These are phyloP conservation scores for Gossypium longicalyx DNA, from an alignment of 345 rosid species.

Conservation along the genomic window DNA sequence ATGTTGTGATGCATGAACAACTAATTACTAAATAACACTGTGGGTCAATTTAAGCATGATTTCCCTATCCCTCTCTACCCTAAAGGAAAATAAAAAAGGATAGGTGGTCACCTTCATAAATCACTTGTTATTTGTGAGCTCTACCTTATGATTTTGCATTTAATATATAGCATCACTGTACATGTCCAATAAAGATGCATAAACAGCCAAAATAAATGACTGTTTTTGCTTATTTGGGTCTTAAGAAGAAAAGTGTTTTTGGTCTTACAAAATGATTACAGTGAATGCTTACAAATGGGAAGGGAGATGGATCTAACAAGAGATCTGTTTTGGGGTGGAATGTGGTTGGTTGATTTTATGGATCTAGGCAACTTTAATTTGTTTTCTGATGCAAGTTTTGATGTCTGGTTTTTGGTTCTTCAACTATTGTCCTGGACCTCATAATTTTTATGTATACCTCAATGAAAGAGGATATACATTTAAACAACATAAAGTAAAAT, in stretches of 20 bases:
- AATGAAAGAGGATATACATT: background rate
- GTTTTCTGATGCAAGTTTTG: background rate
- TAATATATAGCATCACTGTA: background rate
- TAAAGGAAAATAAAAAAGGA: background rate
- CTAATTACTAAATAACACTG: background rate
- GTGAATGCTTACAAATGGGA: background rate
- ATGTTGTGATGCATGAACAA: background rate
- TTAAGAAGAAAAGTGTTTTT: background rate
- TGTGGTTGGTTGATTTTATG: background rate
- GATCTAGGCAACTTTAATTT: background rate
- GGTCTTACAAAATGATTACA: background rate
- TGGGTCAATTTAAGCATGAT: background rate
- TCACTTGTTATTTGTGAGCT: background rate
- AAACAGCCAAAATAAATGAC: background rate
- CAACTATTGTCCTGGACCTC: background rate
- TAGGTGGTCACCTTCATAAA: background rate
- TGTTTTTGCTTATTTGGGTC: background rate
- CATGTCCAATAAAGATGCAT: background rate
- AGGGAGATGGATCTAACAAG: background rate
- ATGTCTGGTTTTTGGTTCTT: background rate
- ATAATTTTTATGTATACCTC: background rate
- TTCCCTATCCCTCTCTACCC: background rate
- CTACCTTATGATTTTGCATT: background rate
- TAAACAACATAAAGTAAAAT: background rate
- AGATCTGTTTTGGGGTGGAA: background rate